A percentile compares a stretch with the other conserved stretches of the same genome.
Evolutionary conservation across 1,284 basidiomycete species (phyloP).

Genomic region (Salmacisia buchloeana): DNA sequence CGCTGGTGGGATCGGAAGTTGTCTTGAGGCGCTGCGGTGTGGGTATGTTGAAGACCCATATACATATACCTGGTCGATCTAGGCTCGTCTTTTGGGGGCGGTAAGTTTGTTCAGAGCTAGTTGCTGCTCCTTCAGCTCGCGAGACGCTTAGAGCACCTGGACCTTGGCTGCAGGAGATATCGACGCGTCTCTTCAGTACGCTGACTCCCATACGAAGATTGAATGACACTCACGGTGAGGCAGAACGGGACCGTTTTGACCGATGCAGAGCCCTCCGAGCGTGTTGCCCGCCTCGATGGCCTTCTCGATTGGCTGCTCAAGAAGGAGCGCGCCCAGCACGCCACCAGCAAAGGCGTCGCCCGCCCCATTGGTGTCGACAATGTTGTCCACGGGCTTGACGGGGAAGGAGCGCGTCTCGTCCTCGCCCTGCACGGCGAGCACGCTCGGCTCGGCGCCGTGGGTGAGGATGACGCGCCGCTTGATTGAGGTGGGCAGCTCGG

Average conservation of each 20-base stretch:
- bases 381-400: slow-evolving; percentile 54
- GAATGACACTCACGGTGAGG: slow-evolving; percentile 5
- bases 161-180: background rate
- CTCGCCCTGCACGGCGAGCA: slow-evolving; percentile 64
- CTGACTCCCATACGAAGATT: background rate
- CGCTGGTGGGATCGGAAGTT: too few species aligned
- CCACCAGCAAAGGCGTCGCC: slow-evolving; percentile 99
- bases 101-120: background rate
- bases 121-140: background rate
- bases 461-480: slow-evolving; percentile 89
- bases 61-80: background rate
- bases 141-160: background rate
- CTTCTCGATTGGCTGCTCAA: slow-evolving; percentile 74
- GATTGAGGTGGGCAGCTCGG: slow-evolving; percentile 23
- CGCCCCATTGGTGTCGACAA: slow-evolving; percentile 98
- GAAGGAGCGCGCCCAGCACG: slow-evolving; percentile 78
- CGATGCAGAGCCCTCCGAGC: slow-evolving; percentile 79
- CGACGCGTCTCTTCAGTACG: too few species aligned
- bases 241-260: slow-evolving; percentile 61
- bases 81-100: background rate
- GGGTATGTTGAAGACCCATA: slow-evolving; percentile 5
- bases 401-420: slow-evolving; percentile 56
- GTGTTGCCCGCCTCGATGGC: slow-evolving; percentile 81
- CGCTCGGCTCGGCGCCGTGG: slow-evolving; percentile 75
- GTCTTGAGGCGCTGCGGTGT: too few species aligned